Evolutionary conservation across 176 grass and related monocot genomes (phyloP), one percentile per base, ranked within the genome.

Genomic region (Oryza longistaminata): DNA sequence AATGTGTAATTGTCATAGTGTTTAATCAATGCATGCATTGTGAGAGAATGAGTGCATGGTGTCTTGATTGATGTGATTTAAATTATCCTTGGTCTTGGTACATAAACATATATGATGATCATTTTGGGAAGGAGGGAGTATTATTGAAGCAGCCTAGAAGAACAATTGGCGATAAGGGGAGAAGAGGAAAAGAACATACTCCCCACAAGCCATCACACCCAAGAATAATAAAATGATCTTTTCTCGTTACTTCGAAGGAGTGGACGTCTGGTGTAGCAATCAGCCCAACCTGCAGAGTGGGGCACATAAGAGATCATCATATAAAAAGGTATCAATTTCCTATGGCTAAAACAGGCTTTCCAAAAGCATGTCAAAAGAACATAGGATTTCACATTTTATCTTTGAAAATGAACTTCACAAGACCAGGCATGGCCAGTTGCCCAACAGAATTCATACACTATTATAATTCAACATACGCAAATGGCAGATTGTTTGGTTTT

Each of bases 151-250:
- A 79, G 3, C 27, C 13, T 11, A 48, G 26, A 72, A 87, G 10
- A 35, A 66, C 13, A 84, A 82, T 1, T 34, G 37, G 64, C 34
- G 64, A 10, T 44, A 62, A 48, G 52, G 82, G 21, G 3, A 5
- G 4, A n/a, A 86, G n/a, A 24, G 11, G 40, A 75, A 83, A 68
- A 78, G 53, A 71, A 85, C 88, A 60, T 97, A 98, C 93, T 88
- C 96, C 93, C 96, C 93, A 98, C 52, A 95, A 83, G 73, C 96
- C 96, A 92, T 98, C 93, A 13, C 93, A 98, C 31, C 96, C 96
- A 66, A 98, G 89, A 77, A 98, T 90, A 69, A 98, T 77, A 85
- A 98, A 98, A 45, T 85, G 77, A 46, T 93, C 91, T 78, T 89
- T 95, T 69, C 90, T 85, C 60, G 91, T 95, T 44, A 95, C 83